These are phyloP conservation scores for Exophiala bonariae DNA, from an alignment of 2,329 filamentous ascomycete genomes.

Conservation along the genomic window DNA sequence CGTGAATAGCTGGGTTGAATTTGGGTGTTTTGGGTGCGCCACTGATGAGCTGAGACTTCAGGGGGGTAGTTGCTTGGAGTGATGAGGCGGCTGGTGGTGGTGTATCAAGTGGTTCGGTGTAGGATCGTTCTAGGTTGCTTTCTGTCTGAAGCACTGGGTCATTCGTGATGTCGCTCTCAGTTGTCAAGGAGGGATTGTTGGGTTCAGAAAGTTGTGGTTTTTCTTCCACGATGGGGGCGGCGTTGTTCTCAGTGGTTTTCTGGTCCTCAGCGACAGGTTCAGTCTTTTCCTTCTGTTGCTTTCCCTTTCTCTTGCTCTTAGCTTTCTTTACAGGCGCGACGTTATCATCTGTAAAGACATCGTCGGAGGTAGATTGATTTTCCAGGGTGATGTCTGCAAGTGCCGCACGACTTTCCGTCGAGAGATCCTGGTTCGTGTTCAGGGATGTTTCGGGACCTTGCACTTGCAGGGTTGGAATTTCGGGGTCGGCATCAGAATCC, in stretches of 20 bases:
- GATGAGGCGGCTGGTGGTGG: background rate
- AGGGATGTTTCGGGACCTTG: slow-evolving; percentile 3
- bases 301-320: slow-evolving; percentile 14
- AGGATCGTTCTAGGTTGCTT: slow-evolving; percentile 1
- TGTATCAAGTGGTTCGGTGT: background rate
- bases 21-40: slow-evolving; percentile 26
- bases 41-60: background rate
- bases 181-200: background rate
- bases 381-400: slow-evolving; percentile 28
- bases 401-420: slow-evolving; percentile 13
- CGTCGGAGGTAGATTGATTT: slow-evolving; percentile 17
- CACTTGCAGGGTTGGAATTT: background rate
- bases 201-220: background rate
- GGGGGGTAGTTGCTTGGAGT: background rate
- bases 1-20: slow-evolving; percentile 29
- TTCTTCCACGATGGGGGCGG: background rate
- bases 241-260: background rate
- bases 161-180: background rate
- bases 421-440: slow-evolving; percentile 8
- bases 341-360: slow-evolving; percentile 11
- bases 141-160: background rate
- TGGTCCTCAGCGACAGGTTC: slow-evolving; percentile 1
- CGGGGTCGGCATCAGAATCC: slow-evolving; percentile 16
- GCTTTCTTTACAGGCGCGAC: slow-evolving; percentile 10
- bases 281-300: slow-evolving; percentile 10